Base-by-base conservation (phyloP, 192 early-diverging fungal genomes). In the Entomortierella lignicola region DNA sequence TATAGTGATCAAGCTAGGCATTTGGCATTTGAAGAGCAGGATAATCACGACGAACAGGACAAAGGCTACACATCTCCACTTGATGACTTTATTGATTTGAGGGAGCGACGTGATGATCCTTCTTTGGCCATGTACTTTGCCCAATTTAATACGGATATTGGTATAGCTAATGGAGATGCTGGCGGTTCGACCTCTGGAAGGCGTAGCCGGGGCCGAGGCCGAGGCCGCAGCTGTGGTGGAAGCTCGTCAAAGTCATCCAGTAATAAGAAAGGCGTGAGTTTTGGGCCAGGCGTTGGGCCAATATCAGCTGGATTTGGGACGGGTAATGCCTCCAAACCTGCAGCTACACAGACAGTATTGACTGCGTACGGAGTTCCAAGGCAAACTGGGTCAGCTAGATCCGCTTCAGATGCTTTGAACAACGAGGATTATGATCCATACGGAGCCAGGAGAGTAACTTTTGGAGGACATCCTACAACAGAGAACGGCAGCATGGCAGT, bases 91-190 rank as follows among this genome's bases (percentile, higher is more conserved):
- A 48, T 81, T 7, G 72, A 72, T 43, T 47, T 81, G 32, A 37
- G 72, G 10, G 47, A 74, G 37, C 66, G 63, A 20, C 71, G 72
- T 0, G 60, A 74, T 29, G 65, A 73, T 29, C 80, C 80, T 2
- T 44, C 58, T 2, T 21, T 73, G 26, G 80, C 71, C 6, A 68
- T 74, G 66, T 81, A 69, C 57, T 81, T 81, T 69, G 71, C 73
- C 1, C 80, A 81, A 29, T 64, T 81, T 43, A 48, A 37, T 15
- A 21, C 25, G 8, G 52, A 54, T 54, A 54, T 34, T 11, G 68
- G 59, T 20, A 15, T 48, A 27, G 55, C 30, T 51, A 43, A 65
- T n/a, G 62, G 27, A 1, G 51, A 25, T 11, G 57, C 42, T 2
- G 13, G 42, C 1, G 23, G 21, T 2, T 54, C 57, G 13, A 54